A percentile compares a stretch with the other conserved stretches of the same genome.
These are phyloP conservation scores for Herpetomonas samuelpessoai DNA, from an alignment of 208 protist species.

Conservation along the genomic window DNA sequence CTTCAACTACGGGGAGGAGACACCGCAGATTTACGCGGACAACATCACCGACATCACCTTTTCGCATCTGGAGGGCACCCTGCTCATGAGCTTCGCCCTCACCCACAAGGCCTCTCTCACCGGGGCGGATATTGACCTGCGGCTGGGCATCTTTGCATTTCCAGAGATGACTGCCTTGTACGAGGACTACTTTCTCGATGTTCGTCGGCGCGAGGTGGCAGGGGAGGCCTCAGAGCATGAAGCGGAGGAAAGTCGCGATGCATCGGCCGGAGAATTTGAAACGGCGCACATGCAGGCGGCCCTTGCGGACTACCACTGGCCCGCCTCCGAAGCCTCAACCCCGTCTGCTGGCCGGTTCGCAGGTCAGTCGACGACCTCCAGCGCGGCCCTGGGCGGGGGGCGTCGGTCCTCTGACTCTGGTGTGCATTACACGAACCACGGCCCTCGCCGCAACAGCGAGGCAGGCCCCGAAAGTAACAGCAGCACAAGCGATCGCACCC, in stretches of 20 bases:
- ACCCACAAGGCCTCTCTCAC: slow-evolving; percentile 27
- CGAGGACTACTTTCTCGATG: slow-evolving; percentile 30
- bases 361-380: not conserved
- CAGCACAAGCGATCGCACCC: not conserved
- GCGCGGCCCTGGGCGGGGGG: not conserved
- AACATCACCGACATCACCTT: slow-evolving; percentile 27
- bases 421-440: not conserved
- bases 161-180: slow-evolving; percentile 31
- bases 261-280: not conserved
- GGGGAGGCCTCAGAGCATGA: not conserved
- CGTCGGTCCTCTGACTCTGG: not conserved
- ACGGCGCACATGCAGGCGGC: not conserved
- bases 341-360: too few species aligned
- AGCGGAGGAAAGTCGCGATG: not conserved
- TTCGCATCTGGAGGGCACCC: slow-evolving; percentile 16
- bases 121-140: slow-evolving; percentile 35
- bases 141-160: slow-evolving; percentile 28
- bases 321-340: not conserved
- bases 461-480: not conserved
- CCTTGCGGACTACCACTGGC: not conserved
- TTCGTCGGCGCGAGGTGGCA: slow-evolving; percentile 16
- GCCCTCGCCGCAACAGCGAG: not conserved
- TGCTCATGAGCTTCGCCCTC: slow-evolving; percentile 33
- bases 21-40: slow-evolving; percentile 7
- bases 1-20: slow-evolving; percentile 32